Evolutionary conservation across 192 early-diverging fungal species (phyloP), one percentile per base, ranked within the genome.

Genomic region (Podila horticola): DNA sequence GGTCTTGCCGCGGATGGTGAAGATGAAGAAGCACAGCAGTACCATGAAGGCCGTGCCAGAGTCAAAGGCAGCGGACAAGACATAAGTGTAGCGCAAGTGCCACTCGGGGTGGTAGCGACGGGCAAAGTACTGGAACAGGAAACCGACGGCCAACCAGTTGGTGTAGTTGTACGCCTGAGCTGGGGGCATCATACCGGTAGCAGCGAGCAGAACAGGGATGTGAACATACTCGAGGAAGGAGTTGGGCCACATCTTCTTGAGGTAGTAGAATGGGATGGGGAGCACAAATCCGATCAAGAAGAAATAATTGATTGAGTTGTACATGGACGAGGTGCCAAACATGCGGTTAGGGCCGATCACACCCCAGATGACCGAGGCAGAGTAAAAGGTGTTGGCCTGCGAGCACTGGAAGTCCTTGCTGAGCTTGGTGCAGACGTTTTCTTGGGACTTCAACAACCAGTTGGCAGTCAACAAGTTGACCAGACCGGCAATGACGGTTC

Each of bases 281-380:
- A 92, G 67, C 29, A 90, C 8, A 50, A 85, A 74, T 24, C 91
- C 91, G 45, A 87, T 74, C 19, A 90, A 60, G 75, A 90, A 86
- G 70, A 86, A 85, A 24, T 77, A 88, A 30, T 84, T 69, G 61
- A 83, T 73, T 7, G 84, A n/a, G n/a, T 70, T 68, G 66, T 90
- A 90, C 0, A 77, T 76, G 6, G 82, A 83, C 24, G 81, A 64
- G 49, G 68, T 24, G 2, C 75, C 83, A 48, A 93, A 94, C 86
- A 94, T 90, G 4, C 86, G 75, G 26, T 64, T 57, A 11, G 94
- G 92, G 24, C 89, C 90, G 66, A 95, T 92, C n/a, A 89, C 86
- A 24, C 94, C 94, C 93, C 93, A 95, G 69, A 95, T 91, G 59
- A 89, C 85, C 9, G 86, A 91, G 34, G 88, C 91, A 51, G 86